Conservation (phyloP, 202 grass and related monocot genomes). For the Zizania palustris region DNA sequence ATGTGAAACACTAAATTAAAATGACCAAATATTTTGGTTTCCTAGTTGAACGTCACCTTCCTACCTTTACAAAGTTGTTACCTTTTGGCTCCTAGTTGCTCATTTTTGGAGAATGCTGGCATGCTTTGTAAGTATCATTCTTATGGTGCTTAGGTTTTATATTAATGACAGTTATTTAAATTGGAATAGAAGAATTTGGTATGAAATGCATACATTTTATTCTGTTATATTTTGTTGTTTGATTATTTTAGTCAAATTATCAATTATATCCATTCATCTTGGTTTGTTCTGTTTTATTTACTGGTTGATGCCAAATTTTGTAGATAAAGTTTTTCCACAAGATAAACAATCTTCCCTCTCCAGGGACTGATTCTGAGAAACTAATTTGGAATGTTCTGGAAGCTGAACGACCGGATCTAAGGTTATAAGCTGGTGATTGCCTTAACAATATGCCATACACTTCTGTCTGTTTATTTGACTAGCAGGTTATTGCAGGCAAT, state of each 20-base stretch:
- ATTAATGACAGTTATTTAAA: not conserved
- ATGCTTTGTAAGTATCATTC: constrained; percentile 18
- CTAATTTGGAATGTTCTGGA: constrained; percentile 91
- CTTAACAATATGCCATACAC: not conserved
- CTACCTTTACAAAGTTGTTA: not conserved
- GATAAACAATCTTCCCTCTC: constrained; percentile 69
- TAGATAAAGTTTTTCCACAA: constrained; percentile 94
- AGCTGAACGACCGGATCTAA: constrained; percentile 84
- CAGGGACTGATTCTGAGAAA: constrained; percentile 80
- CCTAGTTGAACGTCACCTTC: not conserved
- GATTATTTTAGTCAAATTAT: not conserved
- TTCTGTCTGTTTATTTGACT: constrained; percentile 30
- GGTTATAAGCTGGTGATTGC: constrained; percentile 51
- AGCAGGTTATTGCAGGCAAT: constrained; percentile 65
- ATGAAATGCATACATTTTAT: constrained; percentile 1
- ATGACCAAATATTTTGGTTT: not conserved
- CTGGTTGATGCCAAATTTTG: constrained; percentile 33
- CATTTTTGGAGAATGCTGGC: constrained; percentile 16
- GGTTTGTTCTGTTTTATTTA: constrained; percentile 31
- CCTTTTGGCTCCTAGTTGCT: constrained; percentile 13
- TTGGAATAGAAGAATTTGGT: not conserved
- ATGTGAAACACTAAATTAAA: constrained; percentile 8
- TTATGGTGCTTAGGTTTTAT: constrained; percentile 13
- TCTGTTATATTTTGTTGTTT: not conserved
- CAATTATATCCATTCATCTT: not conserved